A percentile compares a stretch with the other conserved stretches of the same genome.
phyloP scores from a whole-genome alignment of 139 green algal species.

The Picochlorum sp. region DNA sequence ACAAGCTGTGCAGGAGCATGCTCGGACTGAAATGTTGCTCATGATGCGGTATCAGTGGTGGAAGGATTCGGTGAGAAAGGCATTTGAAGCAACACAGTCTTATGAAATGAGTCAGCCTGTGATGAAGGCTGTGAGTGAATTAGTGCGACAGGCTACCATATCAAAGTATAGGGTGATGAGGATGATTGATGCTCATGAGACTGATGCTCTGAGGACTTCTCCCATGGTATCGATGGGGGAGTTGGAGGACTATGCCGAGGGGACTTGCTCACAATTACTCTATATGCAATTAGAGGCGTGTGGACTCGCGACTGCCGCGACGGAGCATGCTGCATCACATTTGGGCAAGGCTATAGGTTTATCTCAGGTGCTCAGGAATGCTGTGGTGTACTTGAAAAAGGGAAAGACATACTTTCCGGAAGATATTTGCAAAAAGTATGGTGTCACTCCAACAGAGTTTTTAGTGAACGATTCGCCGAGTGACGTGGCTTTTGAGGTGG shows the following conservation, averaged over 20 bases:
- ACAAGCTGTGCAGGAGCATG: conserved; percentile 42
- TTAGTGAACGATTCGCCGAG: conserved; percentile 13
- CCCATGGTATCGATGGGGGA: conserved; percentile 43
- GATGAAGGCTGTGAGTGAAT: conserved; percentile 36
- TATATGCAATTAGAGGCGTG: conserved; percentile 42
- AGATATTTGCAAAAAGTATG: neutral
- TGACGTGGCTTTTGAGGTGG: conserved; percentile 20
- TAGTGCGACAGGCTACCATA: conserved; percentile 14
- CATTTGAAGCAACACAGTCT: conserved; percentile 25
- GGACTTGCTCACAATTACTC: conserved; percentile 50
- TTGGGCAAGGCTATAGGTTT: conserved; percentile 71
- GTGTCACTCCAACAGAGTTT: neutral
- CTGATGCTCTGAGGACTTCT: conserved; percentile 40
- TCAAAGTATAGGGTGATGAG: conserved; percentile 61
- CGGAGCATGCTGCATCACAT: conserved; percentile 64
- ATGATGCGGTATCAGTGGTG: conserved; percentile 75
- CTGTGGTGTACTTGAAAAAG: neutral
- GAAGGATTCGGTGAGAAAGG: conserved; percentile 53
- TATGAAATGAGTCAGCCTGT: conserved; percentile 41
- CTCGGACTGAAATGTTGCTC: conserved; percentile 30
- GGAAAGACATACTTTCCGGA: conserved; percentile 1
- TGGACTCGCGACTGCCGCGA: conserved; percentile 23
- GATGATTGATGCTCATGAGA: conserved; percentile 52
- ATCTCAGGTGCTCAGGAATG: conserved; percentile 39
- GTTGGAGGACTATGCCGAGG: conserved; percentile 65